A percentile compares a stretch with the other conserved stretches of the same genome.
phyloP scores from a whole-genome alignment of 192 early-diverging fungal genomes.

The Linnemannia schmuckeri region DNA sequence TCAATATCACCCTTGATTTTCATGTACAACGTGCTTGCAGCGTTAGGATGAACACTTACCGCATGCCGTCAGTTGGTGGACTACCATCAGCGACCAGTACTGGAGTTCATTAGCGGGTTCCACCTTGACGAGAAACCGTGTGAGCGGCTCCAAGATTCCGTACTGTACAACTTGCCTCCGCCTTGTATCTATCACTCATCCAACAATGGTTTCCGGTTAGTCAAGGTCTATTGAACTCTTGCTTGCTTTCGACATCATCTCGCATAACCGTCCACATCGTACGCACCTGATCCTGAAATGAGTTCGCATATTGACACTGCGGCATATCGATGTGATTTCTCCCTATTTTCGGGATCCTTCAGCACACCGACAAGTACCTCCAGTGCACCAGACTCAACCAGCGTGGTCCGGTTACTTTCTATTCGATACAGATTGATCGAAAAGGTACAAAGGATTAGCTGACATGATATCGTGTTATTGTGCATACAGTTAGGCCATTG shows the following conservation, averaged over 20 bases:
- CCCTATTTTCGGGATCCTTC: conserved; percentile 61
- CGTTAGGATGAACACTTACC: conserved; percentile 58
- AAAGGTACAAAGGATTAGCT: background rate
- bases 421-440: background rate
- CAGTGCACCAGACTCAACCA: conserved; percentile 73
- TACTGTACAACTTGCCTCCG: conserved; percentile 70
- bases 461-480: background rate
- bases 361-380: conserved; percentile 70
- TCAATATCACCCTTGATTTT: background rate
- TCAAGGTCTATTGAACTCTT: background rate
- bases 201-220: conserved; percentile 6
- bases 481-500: background rate
- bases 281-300: conserved; percentile 69
- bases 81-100: conserved; percentile 83
- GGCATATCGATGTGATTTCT: conserved; percentile 72
- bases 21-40: background rate
- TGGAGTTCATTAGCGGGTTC: conserved; percentile 80
- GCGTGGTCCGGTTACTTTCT: conserved; percentile 70
- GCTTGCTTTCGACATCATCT: background rate
- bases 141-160: conserved; percentile 72
- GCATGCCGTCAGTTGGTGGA: conserved; percentile 77
- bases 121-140: conserved; percentile 65
- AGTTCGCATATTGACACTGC: conserved; percentile 80
- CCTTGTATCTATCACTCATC: conserved; percentile 62
- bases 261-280: background rate